Percentiles rank a stretch among this genome's conserved stretches.
Evolutionary conservation across 805 yeast species (phyloP).

Genomic region (Lachancea quebecensis): DNA sequence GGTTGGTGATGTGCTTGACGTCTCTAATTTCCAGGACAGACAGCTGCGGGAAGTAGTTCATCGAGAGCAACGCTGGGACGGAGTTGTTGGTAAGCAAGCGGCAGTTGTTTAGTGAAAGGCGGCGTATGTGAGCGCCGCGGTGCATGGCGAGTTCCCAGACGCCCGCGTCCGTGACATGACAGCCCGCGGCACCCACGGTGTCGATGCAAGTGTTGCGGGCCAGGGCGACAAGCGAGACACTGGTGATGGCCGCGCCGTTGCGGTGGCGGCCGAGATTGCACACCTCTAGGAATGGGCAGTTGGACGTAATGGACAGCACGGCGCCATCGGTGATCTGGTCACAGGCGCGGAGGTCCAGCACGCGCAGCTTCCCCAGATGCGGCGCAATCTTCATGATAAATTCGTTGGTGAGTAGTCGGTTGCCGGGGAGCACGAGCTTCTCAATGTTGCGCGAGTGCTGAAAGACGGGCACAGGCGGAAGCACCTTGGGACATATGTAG

Average conservation of each 20-base stretch:
- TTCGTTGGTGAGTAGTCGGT: conserved; percentile 52
- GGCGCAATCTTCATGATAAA: conserved; percentile 46
- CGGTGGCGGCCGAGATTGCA: conserved; percentile 77
- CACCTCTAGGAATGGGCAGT: conserved; percentile 50
- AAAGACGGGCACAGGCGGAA: conserved; percentile 48
- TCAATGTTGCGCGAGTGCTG: conserved; percentile 34
- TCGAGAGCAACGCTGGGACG: conserved; percentile 40
- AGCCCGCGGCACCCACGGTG: conserved; percentile 87
- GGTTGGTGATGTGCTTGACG: conserved; percentile 47
- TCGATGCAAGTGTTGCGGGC: conserved; percentile 49
- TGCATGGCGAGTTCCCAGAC: conserved; percentile 71
- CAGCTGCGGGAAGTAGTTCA: conserved; percentile 48
- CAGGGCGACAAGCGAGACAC: conserved; percentile 54
- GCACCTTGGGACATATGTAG: conserved; percentile 69
- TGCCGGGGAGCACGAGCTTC: conserved; percentile 60
- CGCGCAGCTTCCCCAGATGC: conserved; percentile 51
- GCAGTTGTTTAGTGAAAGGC: conserved; percentile 76
- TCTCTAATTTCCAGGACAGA: conserved; percentile 74
- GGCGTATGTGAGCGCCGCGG: conserved; percentile 44
- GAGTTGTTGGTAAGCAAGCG: conserved; percentile 49
- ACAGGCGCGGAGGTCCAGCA: conserved; percentile 79
- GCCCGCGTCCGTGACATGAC: conserved; percentile 66
- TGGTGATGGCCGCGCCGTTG: conserved; percentile 62
- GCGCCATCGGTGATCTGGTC: conserved; percentile 72
- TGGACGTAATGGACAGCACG: conserved; percentile 53